Evolutionary conservation across 2,329 filamentous ascomycete genomes (phyloP), one percentile per base, ranked within the genome.

Genomic region (Lachnellula arida): DNA sequence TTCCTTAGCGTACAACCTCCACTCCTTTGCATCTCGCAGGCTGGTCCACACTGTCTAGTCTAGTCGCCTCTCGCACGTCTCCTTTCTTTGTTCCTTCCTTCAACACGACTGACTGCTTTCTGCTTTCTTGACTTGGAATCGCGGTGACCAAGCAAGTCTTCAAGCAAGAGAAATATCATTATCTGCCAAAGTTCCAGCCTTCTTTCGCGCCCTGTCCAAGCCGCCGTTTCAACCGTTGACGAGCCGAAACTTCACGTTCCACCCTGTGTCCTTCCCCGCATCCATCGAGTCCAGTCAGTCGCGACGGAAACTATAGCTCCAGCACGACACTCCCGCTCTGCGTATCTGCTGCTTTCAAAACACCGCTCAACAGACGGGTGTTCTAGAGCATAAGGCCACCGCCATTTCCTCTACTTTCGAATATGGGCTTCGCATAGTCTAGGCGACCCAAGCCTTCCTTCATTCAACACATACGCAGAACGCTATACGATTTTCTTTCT

Each of bases 371-470:
- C 35, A 43, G 49, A 55, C 51, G 42, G 51, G 54, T 47, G 49
- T 54, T 54, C 42, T 46, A 22, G 50, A 60, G 58, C 62, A 53
- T 52, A 51, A 59, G 60, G 59, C 58, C 49, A 35, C 58, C 54
- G 55, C 58, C 57, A 50, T 54, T 60, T 52, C 51, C 49, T 37
- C 50, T 34, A 51, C 22, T 37, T 39, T 61, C 58, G 57, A 69
- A 61, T 60, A 70, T 70, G 67, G 68, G 67, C 65, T 52, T 58
- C 63, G 63, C 56, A 65, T 68, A 67, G 60, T 53, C 60, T 52
- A 53, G 67, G 64, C 66, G 60, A 62, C 53, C 61, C 56, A 60
- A 68, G 64, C 65, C 65, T 65, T 61, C 49, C 32, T 32, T 15
- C 47, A 35, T 46, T 56, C 55, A 15, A 46, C 59, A 53, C 57